These are phyloP conservation scores for Pyrus communis DNA, from an alignment of 306 rosid genomes.

Conservation along the genomic window DNA sequence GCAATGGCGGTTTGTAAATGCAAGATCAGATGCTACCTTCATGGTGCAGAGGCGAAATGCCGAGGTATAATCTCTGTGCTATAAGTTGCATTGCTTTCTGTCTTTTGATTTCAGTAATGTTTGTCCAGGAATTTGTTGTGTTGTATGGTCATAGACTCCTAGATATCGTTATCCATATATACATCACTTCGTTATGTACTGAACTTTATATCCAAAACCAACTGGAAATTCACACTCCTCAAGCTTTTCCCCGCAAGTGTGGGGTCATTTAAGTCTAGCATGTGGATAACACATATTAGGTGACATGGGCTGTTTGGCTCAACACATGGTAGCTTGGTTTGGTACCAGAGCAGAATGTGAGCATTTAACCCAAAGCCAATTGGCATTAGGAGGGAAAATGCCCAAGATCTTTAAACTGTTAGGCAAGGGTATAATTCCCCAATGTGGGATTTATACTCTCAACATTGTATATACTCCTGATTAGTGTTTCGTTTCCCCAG, in stretches of 20 bases:
- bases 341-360: neutral
- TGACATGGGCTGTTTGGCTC: neutral
- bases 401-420: neutral
- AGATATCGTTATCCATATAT: neutral
- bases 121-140: neutral
- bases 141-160: neutral
- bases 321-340: neutral
- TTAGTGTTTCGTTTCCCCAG: neutral
- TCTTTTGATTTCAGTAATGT: neutral
- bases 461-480: neutral
- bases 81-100: neutral
- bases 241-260: neutral
- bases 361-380: neutral
- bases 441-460: neutral
- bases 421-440: neutral
- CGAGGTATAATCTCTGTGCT: slow-evolving; percentile 56
- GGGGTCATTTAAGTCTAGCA: neutral
- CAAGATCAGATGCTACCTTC: slow-evolving; percentile 85
- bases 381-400: neutral
- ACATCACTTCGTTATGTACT: neutral
- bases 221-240: neutral
- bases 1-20: slow-evolving; percentile 98
- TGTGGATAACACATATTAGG: neutral
- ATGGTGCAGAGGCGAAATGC: slow-evolving; percentile 78
- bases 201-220: neutral